Percentiles rank a stretch among this genome's conserved stretches.
These are phyloP conservation scores for Solanum clarkiae DNA, from an alignment of 257 asterid genomes.

Conservation along the genomic window DNA sequence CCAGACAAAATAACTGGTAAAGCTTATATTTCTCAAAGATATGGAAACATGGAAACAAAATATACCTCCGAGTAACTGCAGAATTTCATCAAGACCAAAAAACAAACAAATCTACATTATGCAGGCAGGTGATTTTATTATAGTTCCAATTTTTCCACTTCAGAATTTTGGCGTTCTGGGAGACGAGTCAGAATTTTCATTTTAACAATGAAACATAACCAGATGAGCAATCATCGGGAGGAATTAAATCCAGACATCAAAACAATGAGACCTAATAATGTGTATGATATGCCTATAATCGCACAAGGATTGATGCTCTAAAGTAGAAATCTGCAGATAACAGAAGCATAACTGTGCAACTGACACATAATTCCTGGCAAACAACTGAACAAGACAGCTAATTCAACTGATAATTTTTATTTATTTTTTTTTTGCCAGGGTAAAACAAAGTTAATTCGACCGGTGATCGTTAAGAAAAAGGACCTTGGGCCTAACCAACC, in stretches of 20 bases:
- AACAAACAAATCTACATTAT: background rate
- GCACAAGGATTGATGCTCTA: background rate
- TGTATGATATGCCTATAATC: background rate
- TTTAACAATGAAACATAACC: background rate
- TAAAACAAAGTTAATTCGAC: background rate
- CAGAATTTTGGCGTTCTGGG: background rate
- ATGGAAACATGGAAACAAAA: background rate
- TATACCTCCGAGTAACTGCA: background rate
- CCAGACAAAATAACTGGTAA: background rate
- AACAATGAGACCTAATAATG: background rate
- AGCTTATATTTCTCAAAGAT: background rate
- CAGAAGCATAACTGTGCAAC: background rate
- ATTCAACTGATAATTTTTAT: background rate
- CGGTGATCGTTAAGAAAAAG: background rate
- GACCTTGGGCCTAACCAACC: background rate
- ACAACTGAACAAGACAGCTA: background rate
- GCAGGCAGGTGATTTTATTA: background rate
- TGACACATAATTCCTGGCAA: background rate
- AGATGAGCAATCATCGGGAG: background rate
- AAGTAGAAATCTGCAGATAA: background rate
- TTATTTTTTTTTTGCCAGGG: background rate
- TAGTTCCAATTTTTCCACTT: background rate
- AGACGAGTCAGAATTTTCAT: background rate
- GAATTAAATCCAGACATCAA: background rate
- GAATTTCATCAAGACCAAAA: background rate